Base-by-base conservation (phyloP, 1,139 yeast species). In the Kluyveromyces sp. region DNA sequence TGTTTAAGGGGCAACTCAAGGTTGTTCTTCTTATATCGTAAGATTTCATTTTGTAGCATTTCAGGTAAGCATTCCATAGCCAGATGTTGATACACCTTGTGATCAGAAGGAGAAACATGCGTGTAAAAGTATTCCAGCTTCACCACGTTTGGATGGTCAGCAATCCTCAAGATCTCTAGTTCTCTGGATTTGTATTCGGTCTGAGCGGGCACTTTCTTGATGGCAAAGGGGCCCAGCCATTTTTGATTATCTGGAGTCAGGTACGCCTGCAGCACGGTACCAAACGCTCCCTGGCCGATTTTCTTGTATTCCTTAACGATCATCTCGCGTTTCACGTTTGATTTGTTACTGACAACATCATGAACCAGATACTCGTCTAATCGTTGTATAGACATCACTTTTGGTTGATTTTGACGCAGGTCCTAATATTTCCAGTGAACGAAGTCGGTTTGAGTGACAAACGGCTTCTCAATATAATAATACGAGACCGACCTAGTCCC, bases 11-110 rank as follows among this genome's bases (percentile, higher is more conserved):
- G 88, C 40, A 83, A 67, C 49, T 80, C 79, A 54, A 78, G 65
- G 56, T 78, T 78, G 50, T 77, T 73, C 47, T 74, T 73, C 57
- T 81, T 75, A 60, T 79, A 83, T 55, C 80, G 75, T 55, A 81
- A 80, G 54, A 83, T 83, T 63, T 83, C 94, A 41, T 73, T 66
- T 60, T 83, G 92, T 50, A 83, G 70, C 48, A 84, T 83, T 37
- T 83, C 81, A n/a, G 92, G 92, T 46, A 83, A 69, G 54, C 89
- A 82, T 64, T 83, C 94, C 94, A 83, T 83, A 25, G 85, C 92
- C 55, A 83, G 68, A 66, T 83, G 85, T 60, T 82, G 89, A 61
- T 83, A 83, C 36, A 83, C 61, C 55, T 79, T 77, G 49, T 76
- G 75, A 59, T 80, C 83, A 46, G 69, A 70, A 33, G 74, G 73